These are phyloP conservation scores for Pseudogymnoascus destructans DNA, from an alignment of 2,329 filamentous ascomycete genomes.

Conservation along the genomic window DNA sequence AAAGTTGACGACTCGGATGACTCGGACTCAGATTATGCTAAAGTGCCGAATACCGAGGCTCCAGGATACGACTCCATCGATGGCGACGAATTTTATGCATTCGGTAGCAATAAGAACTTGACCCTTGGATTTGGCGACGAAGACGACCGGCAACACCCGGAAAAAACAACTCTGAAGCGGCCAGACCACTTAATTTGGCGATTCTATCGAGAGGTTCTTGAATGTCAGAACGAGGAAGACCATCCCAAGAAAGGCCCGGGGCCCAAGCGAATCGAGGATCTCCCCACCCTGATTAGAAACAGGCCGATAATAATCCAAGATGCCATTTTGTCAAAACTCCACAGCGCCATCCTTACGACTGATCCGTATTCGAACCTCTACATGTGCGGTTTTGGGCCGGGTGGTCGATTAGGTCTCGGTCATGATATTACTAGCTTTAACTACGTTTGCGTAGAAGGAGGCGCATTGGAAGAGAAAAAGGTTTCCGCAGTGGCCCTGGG, in stretches of 20 bases:
- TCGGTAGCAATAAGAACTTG: constrained; percentile 93
- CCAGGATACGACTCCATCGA: constrained; percentile 26
- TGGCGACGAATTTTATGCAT: constrained; percentile 82
- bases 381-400: constrained; percentile 81
- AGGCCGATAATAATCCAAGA: constrained; percentile 66
- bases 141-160: constrained; percentile 86
- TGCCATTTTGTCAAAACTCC: constrained; percentile 78
- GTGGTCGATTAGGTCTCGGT: constrained; percentile 77
- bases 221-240: constrained; percentile 28
- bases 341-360: constrained; percentile 75
- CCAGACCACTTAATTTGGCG: constrained; percentile 63
- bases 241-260: constrained; percentile 13
- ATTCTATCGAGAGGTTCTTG: constrained; percentile 58
- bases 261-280: constrained; percentile 31
- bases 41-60: constrained; percentile 20
- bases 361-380: constrained; percentile 87
- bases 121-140: constrained; percentile 90
- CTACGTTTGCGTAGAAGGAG: constrained; percentile 69
- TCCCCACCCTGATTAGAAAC: constrained; percentile 61
- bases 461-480: constrained; percentile 58
- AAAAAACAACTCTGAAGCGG: constrained; percentile 63
- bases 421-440: constrained; percentile 82
- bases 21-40: constrained; percentile 40
- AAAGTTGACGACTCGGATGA: constrained; percentile 35
- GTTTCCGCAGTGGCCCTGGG: constrained; percentile 71